These are phyloP conservation scores for Rhodocollybia butyracea DNA, from an alignment of 768 basidiomycete species.

Conservation along the genomic window DNA sequence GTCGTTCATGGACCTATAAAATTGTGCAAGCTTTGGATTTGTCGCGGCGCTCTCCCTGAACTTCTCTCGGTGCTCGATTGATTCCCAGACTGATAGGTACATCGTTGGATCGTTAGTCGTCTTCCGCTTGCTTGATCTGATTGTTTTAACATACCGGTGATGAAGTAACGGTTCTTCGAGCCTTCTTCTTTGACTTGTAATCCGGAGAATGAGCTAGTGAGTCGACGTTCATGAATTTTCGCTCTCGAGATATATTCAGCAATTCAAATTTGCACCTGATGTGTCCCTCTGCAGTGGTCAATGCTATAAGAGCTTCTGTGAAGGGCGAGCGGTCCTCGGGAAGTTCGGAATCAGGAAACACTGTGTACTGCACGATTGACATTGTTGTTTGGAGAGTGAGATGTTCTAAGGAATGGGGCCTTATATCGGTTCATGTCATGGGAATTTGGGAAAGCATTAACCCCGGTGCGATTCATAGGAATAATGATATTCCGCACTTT, in stretches of 20 bases:
- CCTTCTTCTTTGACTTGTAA: background rate
- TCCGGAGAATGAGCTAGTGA: background rate
- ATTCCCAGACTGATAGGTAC: conserved; percentile 4
- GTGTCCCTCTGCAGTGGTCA: background rate
- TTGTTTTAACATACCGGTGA: background rate
- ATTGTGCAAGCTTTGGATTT: background rate
- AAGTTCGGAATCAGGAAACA: background rate
- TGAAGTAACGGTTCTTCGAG: background rate
- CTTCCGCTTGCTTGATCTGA: too few relatives aligned
- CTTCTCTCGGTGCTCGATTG: background rate
- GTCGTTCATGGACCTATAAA: background rate
- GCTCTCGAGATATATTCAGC: too few relatives aligned
- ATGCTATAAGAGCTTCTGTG: background rate
- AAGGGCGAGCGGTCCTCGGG: background rate
- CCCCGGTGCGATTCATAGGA: too few relatives aligned
- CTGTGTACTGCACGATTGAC: background rate
- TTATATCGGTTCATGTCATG: too few relatives aligned
- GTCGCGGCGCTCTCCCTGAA: background rate
- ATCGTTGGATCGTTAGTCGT: background rate
- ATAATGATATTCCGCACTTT: too few relatives aligned
- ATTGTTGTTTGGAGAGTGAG: too few relatives aligned
- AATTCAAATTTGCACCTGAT: background rate
- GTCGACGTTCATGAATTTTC: background rate
- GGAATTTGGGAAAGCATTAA: too few relatives aligned
- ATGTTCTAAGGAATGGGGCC: too few relatives aligned